Base-by-base conservation (phyloP, 1,284 basidiomycete species). In the Tilletia indica region DNA sequence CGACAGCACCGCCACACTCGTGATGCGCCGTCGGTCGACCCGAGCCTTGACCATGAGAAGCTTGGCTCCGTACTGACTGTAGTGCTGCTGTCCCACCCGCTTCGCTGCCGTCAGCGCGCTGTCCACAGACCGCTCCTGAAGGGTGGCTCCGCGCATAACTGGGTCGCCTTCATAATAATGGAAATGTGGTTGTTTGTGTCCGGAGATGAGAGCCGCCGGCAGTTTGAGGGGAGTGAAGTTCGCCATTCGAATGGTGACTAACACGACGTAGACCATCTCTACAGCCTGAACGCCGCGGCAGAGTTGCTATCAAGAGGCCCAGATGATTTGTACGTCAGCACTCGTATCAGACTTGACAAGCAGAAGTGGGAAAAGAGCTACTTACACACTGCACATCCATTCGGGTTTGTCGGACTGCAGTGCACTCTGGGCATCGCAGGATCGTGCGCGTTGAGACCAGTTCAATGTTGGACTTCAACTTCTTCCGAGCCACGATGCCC, bases 401-500 rank as follows among this genome's bases (percentile, higher is more conserved):
- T 9, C 61, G 61, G 3, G 61, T 64, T 38, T 64, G 61, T 19
- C 61, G 61, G 31, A 64, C 61, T 19, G 34, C 61, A 11, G 61
- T 39, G 58, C 74, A 75, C 9, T 73, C 74, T n/a, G 48, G 36
- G 39, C 74, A 76, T 12, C 25, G 42, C 47, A 76, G 49, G 16
- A 49, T 68, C n/a, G 70, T 76, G 12, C 73, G 67, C 38, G 70
- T 76, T 5, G 54, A 42, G 39, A 36, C 36, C 47, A 76, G 34
- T 61, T 76, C 74, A 16, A 74, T 68, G 54, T 72, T 76, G 34
- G 68, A 70, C 67, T 72, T 72, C 25, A 76, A 70, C 70, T 76
- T 76, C 51, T 71, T 71, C 31, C 74, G 64, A n/a, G 67, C 54
- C 9, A 76, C 69, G 68, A 74, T 76, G 42, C 73, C 73, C 21